A percentile compares a stretch with the other conserved stretches of the same genome.
phyloP scores from a whole-genome alignment of 1,139 yeast genomes.

The Yamadazyma triangularis region DNA sequence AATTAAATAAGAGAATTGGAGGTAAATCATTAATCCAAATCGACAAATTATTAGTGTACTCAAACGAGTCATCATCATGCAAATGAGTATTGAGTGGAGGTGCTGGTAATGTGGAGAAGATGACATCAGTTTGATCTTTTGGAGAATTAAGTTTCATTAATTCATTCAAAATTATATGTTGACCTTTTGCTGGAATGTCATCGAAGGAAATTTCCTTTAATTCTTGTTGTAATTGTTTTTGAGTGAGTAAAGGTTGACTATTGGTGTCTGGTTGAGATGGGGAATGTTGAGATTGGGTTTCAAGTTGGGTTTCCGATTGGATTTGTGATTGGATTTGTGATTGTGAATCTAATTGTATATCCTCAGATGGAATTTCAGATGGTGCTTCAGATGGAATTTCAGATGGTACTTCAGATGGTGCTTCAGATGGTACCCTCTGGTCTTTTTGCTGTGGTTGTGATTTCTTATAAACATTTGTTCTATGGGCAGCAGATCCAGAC shows the following conservation, averaged over 20 bases:
- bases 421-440: too few species aligned
- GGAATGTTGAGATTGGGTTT: neutral
- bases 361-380: too few species aligned
- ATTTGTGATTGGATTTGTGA: neutral
- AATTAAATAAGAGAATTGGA: conserved; percentile 74
- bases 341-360: too few species aligned
- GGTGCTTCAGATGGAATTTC: too few species aligned
- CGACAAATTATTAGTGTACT: conserved; percentile 71
- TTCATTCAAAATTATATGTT: conserved; percentile 82
- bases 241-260: conserved; percentile 18
- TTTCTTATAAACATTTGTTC: conserved; percentile 4
- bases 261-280: neutral
- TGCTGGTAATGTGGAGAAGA: conserved; percentile 86
- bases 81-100: conserved; percentile 80
- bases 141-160: conserved; percentile 66
- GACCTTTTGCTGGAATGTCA: conserved; percentile 87
- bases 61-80: conserved; percentile 61
- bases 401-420: neutral
- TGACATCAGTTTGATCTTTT: conserved; percentile 54
- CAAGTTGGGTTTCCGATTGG: neutral
- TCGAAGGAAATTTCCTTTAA: conserved; percentile 56
- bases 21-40: conserved; percentile 81
- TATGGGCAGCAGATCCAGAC: conserved; percentile 3
- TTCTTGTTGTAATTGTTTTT: conserved; percentile 36
- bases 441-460: conserved; percentile 1